phyloP scores from a whole-genome alignment of 805 yeast species.

The Vanderwaltozyma polyspora region DNA sequence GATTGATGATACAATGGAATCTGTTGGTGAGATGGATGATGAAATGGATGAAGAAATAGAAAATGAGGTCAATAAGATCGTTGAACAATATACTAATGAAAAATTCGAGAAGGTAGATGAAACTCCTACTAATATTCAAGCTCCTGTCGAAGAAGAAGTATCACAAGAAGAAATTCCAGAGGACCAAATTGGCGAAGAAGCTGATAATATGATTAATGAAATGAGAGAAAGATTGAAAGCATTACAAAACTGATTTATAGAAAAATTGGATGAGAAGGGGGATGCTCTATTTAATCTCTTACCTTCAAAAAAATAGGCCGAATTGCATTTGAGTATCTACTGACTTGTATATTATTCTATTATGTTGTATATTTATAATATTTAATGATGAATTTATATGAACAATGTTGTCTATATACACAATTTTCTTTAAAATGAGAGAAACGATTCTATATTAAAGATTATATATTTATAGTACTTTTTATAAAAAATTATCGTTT shows the following conservation, averaged over 20 bases:
- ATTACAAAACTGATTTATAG: conserved; percentile 45
- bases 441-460: too few relatives aligned
- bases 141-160: conserved; percentile 11
- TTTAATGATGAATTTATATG: too few relatives aligned
- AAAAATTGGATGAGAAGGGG: too few relatives aligned
- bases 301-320: too few relatives aligned
- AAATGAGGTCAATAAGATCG: conserved; percentile 52
- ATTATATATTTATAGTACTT: too few relatives aligned
- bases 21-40: conserved; percentile 53
- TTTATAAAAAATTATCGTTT: too few relatives aligned
- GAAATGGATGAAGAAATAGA: conserved; percentile 56
- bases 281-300: too few relatives aligned
- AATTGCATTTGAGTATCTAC: too few relatives aligned
- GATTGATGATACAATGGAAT: conserved; percentile 83
- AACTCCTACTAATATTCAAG: conserved; percentile 23
- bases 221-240: conserved; percentile 88
- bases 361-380: too few relatives aligned
- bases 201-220: conserved; percentile 62
- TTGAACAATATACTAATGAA: conserved; percentile 35
- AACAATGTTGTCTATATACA: too few relatives aligned
- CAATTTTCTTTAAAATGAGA: too few relatives aligned
- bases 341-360: too few relatives aligned
- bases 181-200: conserved; percentile 47
- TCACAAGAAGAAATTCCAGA: conserved; percentile 25
- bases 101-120: conserved; percentile 30